Conservation (phyloP, 1,284 basidiomycete species). For the Porodaedalea pini region DNA sequence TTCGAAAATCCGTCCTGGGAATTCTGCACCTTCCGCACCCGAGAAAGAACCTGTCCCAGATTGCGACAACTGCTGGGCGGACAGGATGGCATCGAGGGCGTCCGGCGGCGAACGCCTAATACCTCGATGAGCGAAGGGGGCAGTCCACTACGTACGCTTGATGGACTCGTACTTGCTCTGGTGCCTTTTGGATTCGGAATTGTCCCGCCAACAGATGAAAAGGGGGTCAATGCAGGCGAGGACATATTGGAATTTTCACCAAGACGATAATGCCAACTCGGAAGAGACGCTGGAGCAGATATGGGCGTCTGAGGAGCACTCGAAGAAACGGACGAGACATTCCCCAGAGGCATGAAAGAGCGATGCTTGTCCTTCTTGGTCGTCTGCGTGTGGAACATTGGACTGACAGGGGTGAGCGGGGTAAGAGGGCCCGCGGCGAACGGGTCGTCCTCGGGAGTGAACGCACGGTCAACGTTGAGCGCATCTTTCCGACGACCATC, state of each 20-base stretch:
- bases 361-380: background rate
- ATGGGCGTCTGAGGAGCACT: background rate
- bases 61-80: background rate
- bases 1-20: background rate
- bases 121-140: constrained; percentile 7
- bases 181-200: background rate
- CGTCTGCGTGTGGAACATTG: background rate
- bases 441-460: constrained; percentile 18
- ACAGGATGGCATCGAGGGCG: background rate
- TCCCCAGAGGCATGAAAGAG: constrained; percentile 15
- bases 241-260: constrained; percentile 1
- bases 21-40: background rate
- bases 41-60: background rate
- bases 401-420: constrained; percentile 6
- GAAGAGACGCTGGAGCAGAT: constrained; percentile 2
- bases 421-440: constrained; percentile 17
- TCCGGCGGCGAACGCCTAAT: background rate
- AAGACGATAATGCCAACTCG: constrained; percentile 10
- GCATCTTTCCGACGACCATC: background rate
- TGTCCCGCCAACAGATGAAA: background rate
- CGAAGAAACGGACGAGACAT: constrained; percentile 3
- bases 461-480: constrained; percentile 6
- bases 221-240: constrained; percentile 4
- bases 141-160: background rate
- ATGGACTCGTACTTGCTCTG: background rate